phyloP scores from a whole-genome alignment of 2,329 filamentous ascomycete genomes.

The Fonsecaea monophora region DNA sequence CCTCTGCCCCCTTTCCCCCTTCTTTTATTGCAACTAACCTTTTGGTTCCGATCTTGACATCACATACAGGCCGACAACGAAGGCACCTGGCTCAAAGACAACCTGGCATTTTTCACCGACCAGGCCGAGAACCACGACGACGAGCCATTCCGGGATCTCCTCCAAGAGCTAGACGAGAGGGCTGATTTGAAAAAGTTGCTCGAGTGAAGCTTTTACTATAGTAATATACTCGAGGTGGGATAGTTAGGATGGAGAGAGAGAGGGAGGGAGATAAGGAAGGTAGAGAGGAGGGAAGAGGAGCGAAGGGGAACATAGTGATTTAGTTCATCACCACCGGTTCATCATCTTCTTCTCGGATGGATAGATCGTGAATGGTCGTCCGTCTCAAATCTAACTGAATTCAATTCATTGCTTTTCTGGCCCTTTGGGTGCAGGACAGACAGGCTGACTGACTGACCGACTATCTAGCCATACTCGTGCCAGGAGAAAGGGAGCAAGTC shows the following conservation, averaged over 20 bases:
- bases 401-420: not conserved
- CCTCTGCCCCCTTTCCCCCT: not conserved
- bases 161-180: conserved; percentile 28
- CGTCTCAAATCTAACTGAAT: not conserved
- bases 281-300: too few species aligned
- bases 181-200: conserved; percentile 28
- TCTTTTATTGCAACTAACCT: not conserved
- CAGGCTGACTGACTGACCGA: too few species aligned
- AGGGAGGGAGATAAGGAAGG: too few species aligned
- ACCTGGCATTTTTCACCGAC: conserved; percentile 36
- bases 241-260: too few species aligned
- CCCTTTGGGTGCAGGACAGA: too few species aligned
- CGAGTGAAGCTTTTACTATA: not conserved
- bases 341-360: too few species aligned
- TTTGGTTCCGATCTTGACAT: too few species aligned
- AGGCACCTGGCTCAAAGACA: conserved; percentile 37
- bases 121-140: conserved; percentile 30
- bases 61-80: conserved; percentile 33
- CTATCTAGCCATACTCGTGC: too few species aligned
- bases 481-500: too few species aligned
- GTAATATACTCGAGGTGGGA: too few species aligned
- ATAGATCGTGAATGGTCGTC: not conserved
- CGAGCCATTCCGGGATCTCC: conserved; percentile 31
- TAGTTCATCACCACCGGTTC: too few species aligned
- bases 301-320: too few species aligned